phyloP scores from a whole-genome alignment of 2,329 filamentous ascomycete genomes.

The Colletotrichum tropicale region DNA sequence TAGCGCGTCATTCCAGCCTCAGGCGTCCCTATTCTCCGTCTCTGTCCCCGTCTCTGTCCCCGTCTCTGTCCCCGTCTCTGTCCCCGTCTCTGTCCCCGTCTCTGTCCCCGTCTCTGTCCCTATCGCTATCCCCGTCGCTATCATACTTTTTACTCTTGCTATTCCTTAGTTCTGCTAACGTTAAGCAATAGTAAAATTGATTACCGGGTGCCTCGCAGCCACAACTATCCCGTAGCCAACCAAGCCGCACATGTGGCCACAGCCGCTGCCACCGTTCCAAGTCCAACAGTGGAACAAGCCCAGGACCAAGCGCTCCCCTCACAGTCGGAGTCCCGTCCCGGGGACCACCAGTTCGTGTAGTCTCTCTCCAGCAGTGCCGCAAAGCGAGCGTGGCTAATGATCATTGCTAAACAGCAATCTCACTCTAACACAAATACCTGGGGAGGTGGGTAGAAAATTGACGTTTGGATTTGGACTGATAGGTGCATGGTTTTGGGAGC shows the following conservation, averaged over 20 bases:
- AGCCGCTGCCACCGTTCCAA: neutral
- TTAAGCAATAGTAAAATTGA: neutral
- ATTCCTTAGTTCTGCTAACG: neutral
- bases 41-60: too few relatives aligned
- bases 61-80: neutral
- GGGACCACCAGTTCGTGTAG: neutral
- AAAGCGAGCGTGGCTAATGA: neutral
- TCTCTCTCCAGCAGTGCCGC: neutral
- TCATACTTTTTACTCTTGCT: neutral
- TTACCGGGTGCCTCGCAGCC: neutral
- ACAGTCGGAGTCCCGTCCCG: neutral
- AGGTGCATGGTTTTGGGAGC: neutral
- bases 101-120: too few relatives aligned
- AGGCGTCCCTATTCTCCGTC: too few relatives aligned
- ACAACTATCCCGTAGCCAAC: neutral
- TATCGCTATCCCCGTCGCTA: too few relatives aligned
- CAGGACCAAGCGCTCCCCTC: neutral
- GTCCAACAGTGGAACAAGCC: neutral
- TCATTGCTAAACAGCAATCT: neutral
- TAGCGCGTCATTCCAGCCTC: neutral
- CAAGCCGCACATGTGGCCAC: neutral
- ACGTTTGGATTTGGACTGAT: neutral
- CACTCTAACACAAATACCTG: rapidly evolving
- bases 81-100: too few relatives aligned
- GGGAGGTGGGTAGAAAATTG: neutral